These are phyloP conservation scores for Suillus sp. DNA, from an alignment of 768 basidiomycete genomes.

Conservation along the genomic window DNA sequence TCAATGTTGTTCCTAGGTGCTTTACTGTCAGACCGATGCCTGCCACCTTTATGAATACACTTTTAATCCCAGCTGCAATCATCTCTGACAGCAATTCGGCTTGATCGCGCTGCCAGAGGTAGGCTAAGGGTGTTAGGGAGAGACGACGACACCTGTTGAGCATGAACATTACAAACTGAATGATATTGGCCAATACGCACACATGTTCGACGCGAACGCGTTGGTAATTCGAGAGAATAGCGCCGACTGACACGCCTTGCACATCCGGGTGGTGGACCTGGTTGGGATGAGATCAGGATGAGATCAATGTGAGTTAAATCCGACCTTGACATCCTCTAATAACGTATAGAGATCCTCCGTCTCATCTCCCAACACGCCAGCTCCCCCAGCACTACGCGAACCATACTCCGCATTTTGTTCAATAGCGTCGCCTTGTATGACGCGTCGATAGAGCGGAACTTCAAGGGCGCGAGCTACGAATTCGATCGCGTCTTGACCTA, in stretches of 20 bases:
- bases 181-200: constrained; percentile 44
- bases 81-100: constrained; percentile 83
- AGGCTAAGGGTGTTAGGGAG: constrained; percentile 76
- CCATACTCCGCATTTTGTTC: constrained; percentile 90
- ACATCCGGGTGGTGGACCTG: constrained; percentile 80
- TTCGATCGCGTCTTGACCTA: constrained; percentile 92
- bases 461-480: constrained; percentile 83
- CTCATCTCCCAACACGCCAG: constrained; percentile 81
- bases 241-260: constrained; percentile 89
- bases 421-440: constrained; percentile 81
- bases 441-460: constrained; percentile 80
- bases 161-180: constrained; percentile 8
- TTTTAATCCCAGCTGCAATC: constrained; percentile 76
- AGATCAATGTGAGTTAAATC: constrained; percentile 9
- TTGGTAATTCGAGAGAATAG: constrained; percentile 97
- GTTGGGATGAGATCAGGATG: constrained; percentile 2
- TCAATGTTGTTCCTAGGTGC: constrained; percentile 79
- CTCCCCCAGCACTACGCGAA: constrained; percentile 47
- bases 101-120: constrained; percentile 95
- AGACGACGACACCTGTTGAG: constrained; percentile 73
- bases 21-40: constrained; percentile 82
- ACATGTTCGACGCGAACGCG: constrained; percentile 97
- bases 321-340: constrained; percentile 75
- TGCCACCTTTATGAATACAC: constrained; percentile 92
- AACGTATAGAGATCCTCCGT: constrained; percentile 90